Evolutionary conservation across 805 yeast genomes (phyloP).

Genomic region (Metschnikowia amazonensis): DNA sequence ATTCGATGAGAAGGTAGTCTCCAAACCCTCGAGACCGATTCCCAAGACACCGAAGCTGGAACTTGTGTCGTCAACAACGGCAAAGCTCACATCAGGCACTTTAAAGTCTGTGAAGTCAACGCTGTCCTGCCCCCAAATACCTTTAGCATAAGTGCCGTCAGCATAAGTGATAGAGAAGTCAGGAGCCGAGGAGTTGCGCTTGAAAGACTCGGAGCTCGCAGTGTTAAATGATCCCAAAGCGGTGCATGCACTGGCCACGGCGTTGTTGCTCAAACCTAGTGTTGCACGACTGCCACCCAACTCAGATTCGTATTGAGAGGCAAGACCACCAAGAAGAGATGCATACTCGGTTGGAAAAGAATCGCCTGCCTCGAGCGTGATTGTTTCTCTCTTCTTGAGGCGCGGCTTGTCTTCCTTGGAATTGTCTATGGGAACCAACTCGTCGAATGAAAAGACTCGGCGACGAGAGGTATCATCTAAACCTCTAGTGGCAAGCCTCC

Average conservation of each 20-base stretch:
- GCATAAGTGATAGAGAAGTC: slow-evolving; percentile 45
- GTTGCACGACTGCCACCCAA: background rate
- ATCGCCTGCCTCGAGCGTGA: background rate
- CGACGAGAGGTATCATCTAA: background rate
- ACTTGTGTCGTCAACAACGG: slow-evolving; percentile 64
- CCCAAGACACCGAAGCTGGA: slow-evolving; percentile 71
- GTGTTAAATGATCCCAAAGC: slow-evolving; percentile 48
- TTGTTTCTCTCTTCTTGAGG: background rate
- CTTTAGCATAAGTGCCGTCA: slow-evolving; percentile 46
- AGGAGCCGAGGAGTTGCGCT: slow-evolving; percentile 37
- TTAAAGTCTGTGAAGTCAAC: slow-evolving; percentile 48
- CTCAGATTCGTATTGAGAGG: background rate
- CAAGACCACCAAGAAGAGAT: background rate
- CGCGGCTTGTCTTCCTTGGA: background rate
- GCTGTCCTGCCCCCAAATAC: slow-evolving; percentile 59
- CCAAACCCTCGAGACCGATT: slow-evolving; percentile 66
- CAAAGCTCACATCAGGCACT: slow-evolving; percentile 57
- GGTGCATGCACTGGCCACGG: slow-evolving; percentile 37
- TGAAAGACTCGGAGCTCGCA: slow-evolving; percentile 35
- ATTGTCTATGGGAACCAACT: background rate
- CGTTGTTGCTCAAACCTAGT: background rate
- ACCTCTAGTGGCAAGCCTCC: background rate
- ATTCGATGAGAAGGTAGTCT: slow-evolving; percentile 45
- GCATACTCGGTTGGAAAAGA: background rate
- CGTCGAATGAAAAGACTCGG: background rate